These are phyloP conservation scores for Cardamine resedifolia DNA, from an alignment of 345 rosid species.

Conservation along the genomic window DNA sequence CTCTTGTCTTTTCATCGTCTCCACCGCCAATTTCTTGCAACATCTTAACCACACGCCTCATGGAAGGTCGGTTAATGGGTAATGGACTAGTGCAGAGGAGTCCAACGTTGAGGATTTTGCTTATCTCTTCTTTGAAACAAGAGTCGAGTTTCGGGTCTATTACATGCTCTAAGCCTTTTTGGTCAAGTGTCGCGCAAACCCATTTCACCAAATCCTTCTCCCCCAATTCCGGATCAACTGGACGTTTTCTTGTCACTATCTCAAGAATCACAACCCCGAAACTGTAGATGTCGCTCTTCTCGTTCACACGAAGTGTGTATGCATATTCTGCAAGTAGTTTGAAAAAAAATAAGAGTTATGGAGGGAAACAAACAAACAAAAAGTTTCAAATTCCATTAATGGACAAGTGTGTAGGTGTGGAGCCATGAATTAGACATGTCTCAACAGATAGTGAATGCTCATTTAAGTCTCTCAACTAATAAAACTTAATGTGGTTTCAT, in stretches of 20 bases:
- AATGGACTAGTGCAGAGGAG: constrained; percentile 83
- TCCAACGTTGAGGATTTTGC: constrained; percentile 83
- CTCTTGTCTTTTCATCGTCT: constrained; percentile 32
- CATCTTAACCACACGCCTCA: constrained; percentile 93
- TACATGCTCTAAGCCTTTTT: constrained; percentile 78
- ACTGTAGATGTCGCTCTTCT: constrained; percentile 98
- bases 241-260: constrained; percentile 80
- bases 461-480: constrained; percentile 37
- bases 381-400: constrained; percentile 11
- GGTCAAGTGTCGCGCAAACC: constrained; percentile 76
- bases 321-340: constrained; percentile 74
- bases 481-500: constrained; percentile 16
- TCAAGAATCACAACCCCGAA: constrained; percentile 95
- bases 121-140: constrained; percentile 82
- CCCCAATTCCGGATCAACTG: constrained; percentile 81
- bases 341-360: background rate
- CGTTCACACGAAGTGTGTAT: constrained; percentile 94
- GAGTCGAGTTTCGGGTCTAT: constrained; percentile 76
- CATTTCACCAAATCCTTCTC: constrained; percentile 94
- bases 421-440: constrained; percentile 35
- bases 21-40: constrained; percentile 72
- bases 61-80: constrained; percentile 92
- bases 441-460: constrained; percentile 34
- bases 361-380: constrained; percentile 27
- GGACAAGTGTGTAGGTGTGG: constrained; percentile 28